phyloP scores from a whole-genome alignment of 306 rosid genomes.

The Prunus mume region DNA sequence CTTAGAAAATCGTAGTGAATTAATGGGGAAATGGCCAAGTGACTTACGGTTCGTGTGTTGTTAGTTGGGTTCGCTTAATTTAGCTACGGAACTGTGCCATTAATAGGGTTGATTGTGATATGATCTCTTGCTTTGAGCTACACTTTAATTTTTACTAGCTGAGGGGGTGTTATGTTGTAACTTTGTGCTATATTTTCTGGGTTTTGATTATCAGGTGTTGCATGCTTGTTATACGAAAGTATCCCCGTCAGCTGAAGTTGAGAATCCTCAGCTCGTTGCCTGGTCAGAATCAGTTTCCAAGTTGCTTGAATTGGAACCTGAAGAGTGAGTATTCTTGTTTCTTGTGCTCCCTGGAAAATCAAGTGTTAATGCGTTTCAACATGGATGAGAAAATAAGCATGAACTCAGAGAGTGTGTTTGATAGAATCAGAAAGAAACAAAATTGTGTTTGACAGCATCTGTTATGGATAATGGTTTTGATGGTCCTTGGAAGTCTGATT shows the following conservation, averaged over 20 bases:
- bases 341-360: slow-evolving; percentile 5
- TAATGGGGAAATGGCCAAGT: not conserved
- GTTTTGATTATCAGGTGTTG: slow-evolving; percentile 53
- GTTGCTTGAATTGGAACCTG: slow-evolving; percentile 70
- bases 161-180: not conserved
- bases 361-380: slow-evolving; percentile 2
- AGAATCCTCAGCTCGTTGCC: slow-evolving; percentile 84
- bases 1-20: not conserved
- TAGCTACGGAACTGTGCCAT: not conserved
- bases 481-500: slow-evolving; percentile 1
- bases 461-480: not conserved
- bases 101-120: not conserved
- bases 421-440: not conserved
- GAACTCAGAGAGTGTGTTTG: not conserved
- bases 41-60: not conserved
- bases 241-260: slow-evolving; percentile 66
- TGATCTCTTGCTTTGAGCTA: not conserved
- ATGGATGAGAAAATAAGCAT: slow-evolving; percentile 1
- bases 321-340: slow-evolving; percentile 57
- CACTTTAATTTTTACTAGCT: not conserved
- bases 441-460: not conserved
- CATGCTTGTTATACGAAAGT: slow-evolving; percentile 87
- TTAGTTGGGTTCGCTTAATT: not conserved
- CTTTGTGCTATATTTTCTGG: not conserved
- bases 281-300: slow-evolving; percentile 76